Base-by-base conservation (phyloP, 2,329 filamentous ascomycete species). In the Aspergillus neotritici region DNA sequence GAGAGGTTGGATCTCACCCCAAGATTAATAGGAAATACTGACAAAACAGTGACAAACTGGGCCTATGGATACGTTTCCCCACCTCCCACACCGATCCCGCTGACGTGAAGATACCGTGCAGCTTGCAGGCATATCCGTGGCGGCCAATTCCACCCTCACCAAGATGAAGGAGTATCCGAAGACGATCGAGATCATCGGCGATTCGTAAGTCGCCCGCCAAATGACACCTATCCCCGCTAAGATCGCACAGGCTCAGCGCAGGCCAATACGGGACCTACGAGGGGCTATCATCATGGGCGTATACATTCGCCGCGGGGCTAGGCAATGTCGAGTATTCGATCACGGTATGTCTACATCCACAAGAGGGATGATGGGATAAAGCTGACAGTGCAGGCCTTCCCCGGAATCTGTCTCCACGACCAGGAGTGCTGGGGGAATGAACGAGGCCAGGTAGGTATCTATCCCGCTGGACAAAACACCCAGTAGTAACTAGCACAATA, bases 201-300 rank as follows among this genome's bases (percentile, higher is more conserved):
- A 70, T 49, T 69, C 66, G 41, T 60, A 34, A 41, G 58, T 53
- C 1, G 11, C 8, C 1, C 13, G 1, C 6, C 16, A 44, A 10
- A 8, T 4, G 70, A 5, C 62, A 66, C 1, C 54, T 66, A 14
- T 65, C 60, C 37, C 66, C 64, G 74, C 64, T 75, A 42, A 73
- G 73, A 38, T 66, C 66, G 5, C 66, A 70, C 48, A 76, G 71
- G 7, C 66, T 82, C 3, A 73, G 72, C 1, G 63, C 75, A 1
- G 78, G 79, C 9, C 73, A 78, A 63, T 79, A 74, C 48, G 73
- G 69, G 12, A 76, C 75, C 4, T 77, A 79, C 41, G 78, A 83
- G 60, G 73, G 75, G 0, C 60, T 82, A 7, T 74, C 74, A 0
- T 74, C 74, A 15, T 82, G 75, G 55, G 71, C 72, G 1, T 81